Evolutionary conservation across 177 flowering plant genomes (phyloP).

Genomic region (Vitis hybrid): DNA sequence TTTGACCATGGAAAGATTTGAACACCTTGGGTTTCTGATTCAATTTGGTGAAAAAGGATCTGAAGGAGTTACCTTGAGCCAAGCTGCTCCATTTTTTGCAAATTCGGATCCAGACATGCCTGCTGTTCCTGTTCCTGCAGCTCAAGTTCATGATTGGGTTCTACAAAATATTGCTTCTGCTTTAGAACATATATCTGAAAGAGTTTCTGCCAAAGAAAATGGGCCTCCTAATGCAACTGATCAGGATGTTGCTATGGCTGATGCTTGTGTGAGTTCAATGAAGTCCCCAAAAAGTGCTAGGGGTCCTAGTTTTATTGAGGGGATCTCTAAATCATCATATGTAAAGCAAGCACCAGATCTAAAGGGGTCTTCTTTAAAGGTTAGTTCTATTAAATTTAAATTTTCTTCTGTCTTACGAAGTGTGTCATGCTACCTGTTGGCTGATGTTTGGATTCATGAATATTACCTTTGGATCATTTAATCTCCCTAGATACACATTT

Average conservation of each 20-base stretch:
- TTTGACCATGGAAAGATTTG: slow-evolving; percentile 81
- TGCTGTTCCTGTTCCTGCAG: slow-evolving; percentile 88
- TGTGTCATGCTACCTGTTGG: too few relatives aligned
- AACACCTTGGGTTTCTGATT: slow-evolving; percentile 86
- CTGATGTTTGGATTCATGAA: too few relatives aligned
- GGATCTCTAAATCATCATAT: slow-evolving; percentile 82
- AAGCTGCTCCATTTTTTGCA: slow-evolving; percentile 92
- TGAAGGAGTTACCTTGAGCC: slow-evolving; percentile 66
- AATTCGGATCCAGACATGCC: slow-evolving; percentile 99
- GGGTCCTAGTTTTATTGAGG: slow-evolving; percentile 79
- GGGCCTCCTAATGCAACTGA: slow-evolving; percentile 70
- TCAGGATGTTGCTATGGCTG: slow-evolving; percentile 89
- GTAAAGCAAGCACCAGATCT: slow-evolving; percentile 83
- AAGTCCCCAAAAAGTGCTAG: slow-evolving; percentile 52
- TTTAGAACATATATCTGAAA: slow-evolving; percentile 71
- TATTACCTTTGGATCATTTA: too few relatives aligned
- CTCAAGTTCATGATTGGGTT: slow-evolving; percentile 95
- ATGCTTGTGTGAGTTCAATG: slow-evolving; percentile 56
- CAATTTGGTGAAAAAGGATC: slow-evolving; percentile 83
- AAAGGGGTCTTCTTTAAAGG: slow-evolving; percentile 88
- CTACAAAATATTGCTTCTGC: slow-evolving; percentile 63
- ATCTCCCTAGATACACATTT: too few relatives aligned
- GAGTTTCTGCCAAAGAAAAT: slow-evolving; percentile 70
- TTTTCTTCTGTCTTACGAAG: not conserved
- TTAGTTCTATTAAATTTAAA: slow-evolving; percentile 20